Evolutionary conservation across 345 rosid genomes (phyloP).

Genomic region (Pseudoturritis turrita): DNA sequence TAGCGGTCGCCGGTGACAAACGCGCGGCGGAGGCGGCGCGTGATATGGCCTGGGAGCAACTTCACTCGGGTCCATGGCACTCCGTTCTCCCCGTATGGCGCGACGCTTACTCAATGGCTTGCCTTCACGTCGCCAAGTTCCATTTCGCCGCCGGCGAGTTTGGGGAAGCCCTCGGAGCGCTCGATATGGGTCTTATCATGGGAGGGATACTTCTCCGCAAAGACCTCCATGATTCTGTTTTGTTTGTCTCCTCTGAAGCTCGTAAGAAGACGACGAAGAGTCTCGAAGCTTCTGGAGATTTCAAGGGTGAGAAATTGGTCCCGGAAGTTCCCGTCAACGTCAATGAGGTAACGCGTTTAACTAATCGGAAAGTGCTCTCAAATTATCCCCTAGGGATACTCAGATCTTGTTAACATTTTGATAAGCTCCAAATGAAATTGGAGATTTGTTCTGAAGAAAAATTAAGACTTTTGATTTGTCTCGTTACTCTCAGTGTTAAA

Average conservation of each 20-base stretch:
- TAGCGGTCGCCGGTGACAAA: constrained; percentile 66
- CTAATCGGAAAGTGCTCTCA: neutral
- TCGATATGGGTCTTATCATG: constrained; percentile 95
- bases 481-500: neutral
- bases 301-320: constrained; percentile 32
- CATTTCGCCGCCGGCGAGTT: constrained; percentile 59
- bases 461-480: neutral
- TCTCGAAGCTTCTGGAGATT: constrained; percentile 22
- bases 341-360: constrained; percentile 54
- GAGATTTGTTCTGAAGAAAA: neutral
- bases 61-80: constrained; percentile 98
- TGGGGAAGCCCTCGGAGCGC: constrained; percentile 64
- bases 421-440: neutral
- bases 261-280: constrained; percentile 28
- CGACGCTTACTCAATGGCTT: constrained; percentile 93
- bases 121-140: constrained; percentile 66
- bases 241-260: constrained; percentile 37
- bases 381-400: neutral
- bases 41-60: constrained; percentile 99
- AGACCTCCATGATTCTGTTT: constrained; percentile 65
- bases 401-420: constrained; percentile 7
- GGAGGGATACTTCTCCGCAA: constrained; percentile 77
- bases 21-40: constrained; percentile 95
- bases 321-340: constrained; percentile 46
- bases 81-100: constrained; percentile 95